phyloP scores from a whole-genome alignment of 176 grass and related monocot genomes.

The Poa annua region DNA sequence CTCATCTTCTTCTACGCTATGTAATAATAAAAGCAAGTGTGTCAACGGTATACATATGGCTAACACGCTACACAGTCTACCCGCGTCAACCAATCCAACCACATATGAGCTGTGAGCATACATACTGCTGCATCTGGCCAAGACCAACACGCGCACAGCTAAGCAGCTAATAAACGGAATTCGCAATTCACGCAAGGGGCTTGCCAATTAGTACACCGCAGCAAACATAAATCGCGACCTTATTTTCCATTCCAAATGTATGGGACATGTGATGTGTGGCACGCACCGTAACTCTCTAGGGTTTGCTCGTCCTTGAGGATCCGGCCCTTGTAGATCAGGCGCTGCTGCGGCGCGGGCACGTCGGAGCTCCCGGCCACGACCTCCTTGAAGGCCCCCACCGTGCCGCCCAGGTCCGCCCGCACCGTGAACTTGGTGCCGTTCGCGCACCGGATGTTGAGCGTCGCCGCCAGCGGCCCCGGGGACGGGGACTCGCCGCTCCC shows the following conservation, averaged over 20 bases:
- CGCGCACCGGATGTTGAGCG: slow-evolving; percentile 74
- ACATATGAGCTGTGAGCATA: neutral
- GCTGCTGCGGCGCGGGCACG: slow-evolving; percentile 87
- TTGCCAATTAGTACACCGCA: neutral
- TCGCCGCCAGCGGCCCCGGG: slow-evolving; percentile 42
- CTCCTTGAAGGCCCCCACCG: slow-evolving; percentile 73
- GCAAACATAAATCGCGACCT: neutral
- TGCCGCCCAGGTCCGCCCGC: slow-evolving; percentile 55
- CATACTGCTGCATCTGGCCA: slow-evolving; percentile 1
- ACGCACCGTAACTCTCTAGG: slow-evolving; percentile 87
- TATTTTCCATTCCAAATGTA: neutral
- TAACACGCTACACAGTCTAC: neutral
- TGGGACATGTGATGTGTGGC: neutral
- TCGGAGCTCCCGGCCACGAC: slow-evolving; percentile 70
- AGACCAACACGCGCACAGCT: neutral
- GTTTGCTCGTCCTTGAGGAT: slow-evolving; percentile 97
- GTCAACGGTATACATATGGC: neutral
- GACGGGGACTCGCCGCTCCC: slow-evolving; percentile 43
- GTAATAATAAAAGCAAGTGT: slow-evolving; percentile 9
- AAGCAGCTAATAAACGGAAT: neutral
- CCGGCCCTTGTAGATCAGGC: slow-evolving; percentile 96
- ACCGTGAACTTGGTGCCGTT: slow-evolving; percentile 86
- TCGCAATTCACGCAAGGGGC: slow-evolving; percentile 25
- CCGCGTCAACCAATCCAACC: slow-evolving; percentile 3
- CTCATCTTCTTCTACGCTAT: neutral